Percentiles rank a stretch among this genome's conserved stretches.
phyloP scores from a whole-genome alignment of 371 early-diverging fungal genomes.

The Mucor racemosus region DNA sequence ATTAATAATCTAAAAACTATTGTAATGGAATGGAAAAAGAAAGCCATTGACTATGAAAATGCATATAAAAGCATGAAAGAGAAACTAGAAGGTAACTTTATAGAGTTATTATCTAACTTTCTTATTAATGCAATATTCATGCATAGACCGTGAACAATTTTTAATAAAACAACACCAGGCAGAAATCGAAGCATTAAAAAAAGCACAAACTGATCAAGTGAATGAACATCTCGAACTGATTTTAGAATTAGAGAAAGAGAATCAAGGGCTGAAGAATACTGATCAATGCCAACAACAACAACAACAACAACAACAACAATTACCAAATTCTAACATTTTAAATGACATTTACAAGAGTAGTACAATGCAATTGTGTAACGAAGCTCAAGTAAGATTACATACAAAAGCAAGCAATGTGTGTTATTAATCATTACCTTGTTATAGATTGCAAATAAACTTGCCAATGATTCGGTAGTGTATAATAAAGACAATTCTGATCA shows the following conservation, averaged over 20 bases:
- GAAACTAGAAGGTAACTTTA: slow-evolving; percentile 13
- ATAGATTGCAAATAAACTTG: slow-evolving; percentile 25
- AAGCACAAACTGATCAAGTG: slow-evolving; percentile 20
- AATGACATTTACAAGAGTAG: slow-evolving; percentile 10
- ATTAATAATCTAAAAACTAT: slow-evolving; percentile 26
- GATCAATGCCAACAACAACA: slow-evolving; percentile 1
- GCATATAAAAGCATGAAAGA: slow-evolving; percentile 11
- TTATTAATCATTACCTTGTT: neutral
- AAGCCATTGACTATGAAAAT: slow-evolving; percentile 22
- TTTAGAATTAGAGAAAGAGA: slow-evolving; percentile 22
- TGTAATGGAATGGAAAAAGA: slow-evolving; percentile 28
- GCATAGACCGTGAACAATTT: slow-evolving; percentile 21
- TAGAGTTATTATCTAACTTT: too few relatives aligned
- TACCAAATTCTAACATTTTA: neutral
- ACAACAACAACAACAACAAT: slow-evolving; percentile 11
- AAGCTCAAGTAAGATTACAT: slow-evolving; percentile 22
- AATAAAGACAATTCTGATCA: slow-evolving; percentile 21
- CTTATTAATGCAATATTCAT: neutral
- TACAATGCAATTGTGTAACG: slow-evolving; percentile 24
- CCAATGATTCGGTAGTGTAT: neutral
- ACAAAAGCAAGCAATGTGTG: neutral
- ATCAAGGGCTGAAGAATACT: slow-evolving; percentile 3
- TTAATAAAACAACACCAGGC: slow-evolving; percentile 25
- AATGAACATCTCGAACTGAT: slow-evolving; percentile 26
- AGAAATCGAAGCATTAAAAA: slow-evolving; percentile 24